Evolutionary conservation across 2,329 filamentous ascomycete genomes (phyloP), one percentile per base, ranked within the genome.

Genomic region (Lachnellula subtilissima): DNA sequence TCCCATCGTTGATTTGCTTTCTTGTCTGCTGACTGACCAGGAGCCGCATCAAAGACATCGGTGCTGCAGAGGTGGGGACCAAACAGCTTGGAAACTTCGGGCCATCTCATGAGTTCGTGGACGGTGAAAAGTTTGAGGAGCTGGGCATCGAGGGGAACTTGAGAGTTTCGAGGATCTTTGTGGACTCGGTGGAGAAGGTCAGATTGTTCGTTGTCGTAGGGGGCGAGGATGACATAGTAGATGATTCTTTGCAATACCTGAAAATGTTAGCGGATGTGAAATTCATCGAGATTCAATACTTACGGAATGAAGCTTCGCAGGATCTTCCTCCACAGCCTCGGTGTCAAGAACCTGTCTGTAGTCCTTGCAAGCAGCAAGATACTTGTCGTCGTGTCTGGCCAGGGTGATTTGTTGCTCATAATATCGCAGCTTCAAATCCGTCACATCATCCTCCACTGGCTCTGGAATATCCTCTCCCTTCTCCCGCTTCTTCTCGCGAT

Each of bases 161-260:
- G 83, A 11, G 84, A 76, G 71, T 92, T 92, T 61, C 94, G 89
- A 7, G 87, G 76, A 73, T 99, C 94, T 72, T 86, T 84, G 72
- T 91, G 84, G 65, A 99, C 88, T 68, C 94, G 89, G 76, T 99
- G 92, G 59, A 99, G 86, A 54, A 99, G 87, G 66, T 99, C 94
- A 65, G 93, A 94, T 73, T 99, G 94, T 73, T 99, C 94, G 74
- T 99, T 99, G 77, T 99, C 93, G 75, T 97, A 91, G 7, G 94
- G 92, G 7, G 94, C 89, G 51, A 99, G 88, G 64, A 97, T 94
- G 72, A 96, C 86, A 74, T 96, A 99, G 81, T 96, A 97, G 75
- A 97, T 92, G 71, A 97, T 91, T 69, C 94, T 86, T 77, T 96
- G 91, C 45, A 99, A 83, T 17, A 91, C 85, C 91, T 95, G 60